Percentiles rank a stretch among this genome's conserved stretches.
These are phyloP conservation scores for Austropuccinia psidii DNA, from an alignment of 1,284 basidiomycete genomes.

Conservation along the genomic window DNA sequence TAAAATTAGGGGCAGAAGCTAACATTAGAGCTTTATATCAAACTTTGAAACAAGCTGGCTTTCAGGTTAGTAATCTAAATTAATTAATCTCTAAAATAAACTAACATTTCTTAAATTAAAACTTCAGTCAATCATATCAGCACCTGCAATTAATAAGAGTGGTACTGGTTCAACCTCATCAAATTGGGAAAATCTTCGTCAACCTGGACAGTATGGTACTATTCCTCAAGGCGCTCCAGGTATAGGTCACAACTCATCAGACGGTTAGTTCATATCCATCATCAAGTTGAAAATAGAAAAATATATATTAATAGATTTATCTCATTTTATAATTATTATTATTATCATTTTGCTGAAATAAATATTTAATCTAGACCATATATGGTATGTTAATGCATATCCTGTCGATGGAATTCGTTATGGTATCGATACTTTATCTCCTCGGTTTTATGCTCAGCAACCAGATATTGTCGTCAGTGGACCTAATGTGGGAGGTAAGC, in stretches of 20 bases:
- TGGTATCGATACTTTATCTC: constrained; percentile 8
- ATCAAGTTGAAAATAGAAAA: background rate
- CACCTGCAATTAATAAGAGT: constrained; percentile 21
- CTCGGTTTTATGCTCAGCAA: background rate
- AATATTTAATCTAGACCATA: background rate
- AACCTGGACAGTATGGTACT: constrained; percentile 10
- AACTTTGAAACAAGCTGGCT: constrained; percentile 17
- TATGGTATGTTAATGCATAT: constrained; percentile 34
- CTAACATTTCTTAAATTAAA: background rate
- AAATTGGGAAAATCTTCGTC: background rate
- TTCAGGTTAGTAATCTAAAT: background rate
- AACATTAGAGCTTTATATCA: constrained; percentile 23
- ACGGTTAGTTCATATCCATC: background rate
- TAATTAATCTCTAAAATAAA: background rate
- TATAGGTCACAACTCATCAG: constrained; percentile 1
- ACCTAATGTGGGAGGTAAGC: constrained; percentile 29
- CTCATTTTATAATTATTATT: background rate
- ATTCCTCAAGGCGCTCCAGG: constrained; percentile 9
- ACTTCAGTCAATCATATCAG: constrained; percentile 20
- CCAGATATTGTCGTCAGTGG: constrained; percentile 20
- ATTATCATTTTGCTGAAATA: background rate
- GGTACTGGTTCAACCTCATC: constrained; percentile 12
- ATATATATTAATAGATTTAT: background rate
- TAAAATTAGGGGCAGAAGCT: constrained; percentile 2
- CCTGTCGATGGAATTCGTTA: constrained; percentile 31